phyloP scores from a whole-genome alignment of 495 filamentous ascomycete species.

The Trichocladium uniseriatum region DNA sequence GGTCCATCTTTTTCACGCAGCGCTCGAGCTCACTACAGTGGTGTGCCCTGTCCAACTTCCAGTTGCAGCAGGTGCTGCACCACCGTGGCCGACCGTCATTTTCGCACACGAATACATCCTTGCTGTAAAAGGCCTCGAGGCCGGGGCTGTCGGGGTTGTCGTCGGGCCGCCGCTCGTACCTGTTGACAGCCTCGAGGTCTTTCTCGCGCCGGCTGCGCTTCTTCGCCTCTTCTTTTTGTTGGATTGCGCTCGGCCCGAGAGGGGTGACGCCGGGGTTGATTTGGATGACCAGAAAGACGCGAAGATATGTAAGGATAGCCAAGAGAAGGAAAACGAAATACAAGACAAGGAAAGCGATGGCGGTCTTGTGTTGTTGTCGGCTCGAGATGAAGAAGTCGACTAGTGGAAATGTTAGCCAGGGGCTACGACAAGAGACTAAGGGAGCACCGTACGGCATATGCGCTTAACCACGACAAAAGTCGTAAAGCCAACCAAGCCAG shows the following conservation, averaged over 20 bases:
- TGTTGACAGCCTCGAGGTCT: slow-evolving; percentile 35
- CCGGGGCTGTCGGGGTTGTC: slow-evolving; percentile 37
- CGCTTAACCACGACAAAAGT: slow-evolving; percentile 35
- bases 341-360: slow-evolving; percentile 57
- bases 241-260: slow-evolving; percentile 38
- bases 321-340: slow-evolving; percentile 61
- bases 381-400: slow-evolving; percentile 56
- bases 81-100: slow-evolving; percentile 68
- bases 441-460: slow-evolving; percentile 29
- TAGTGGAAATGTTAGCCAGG: slow-evolving; percentile 19
- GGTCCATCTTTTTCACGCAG: slow-evolving; percentile 84
- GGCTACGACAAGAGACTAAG: not conserved
- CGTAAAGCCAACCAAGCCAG: slow-evolving; percentile 28
- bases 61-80: slow-evolving; percentile 69
- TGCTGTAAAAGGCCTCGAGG: slow-evolving; percentile 57
- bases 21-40: slow-evolving; percentile 73
- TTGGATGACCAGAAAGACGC: slow-evolving; percentile 54
- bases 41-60: slow-evolving; percentile 77
- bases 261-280: slow-evolving; percentile 62
- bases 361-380: slow-evolving; percentile 42
- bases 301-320: slow-evolving; percentile 57
- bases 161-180: slow-evolving; percentile 28
- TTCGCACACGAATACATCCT: slow-evolving; percentile 75
- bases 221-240: slow-evolving; percentile 11
- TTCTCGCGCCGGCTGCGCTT: slow-evolving; percentile 17